Percentiles rank a stretch among this genome's conserved stretches.
phyloP scores from a whole-genome alignment of 345 rosid genomes.

The Citrus cavaleriei region DNA sequence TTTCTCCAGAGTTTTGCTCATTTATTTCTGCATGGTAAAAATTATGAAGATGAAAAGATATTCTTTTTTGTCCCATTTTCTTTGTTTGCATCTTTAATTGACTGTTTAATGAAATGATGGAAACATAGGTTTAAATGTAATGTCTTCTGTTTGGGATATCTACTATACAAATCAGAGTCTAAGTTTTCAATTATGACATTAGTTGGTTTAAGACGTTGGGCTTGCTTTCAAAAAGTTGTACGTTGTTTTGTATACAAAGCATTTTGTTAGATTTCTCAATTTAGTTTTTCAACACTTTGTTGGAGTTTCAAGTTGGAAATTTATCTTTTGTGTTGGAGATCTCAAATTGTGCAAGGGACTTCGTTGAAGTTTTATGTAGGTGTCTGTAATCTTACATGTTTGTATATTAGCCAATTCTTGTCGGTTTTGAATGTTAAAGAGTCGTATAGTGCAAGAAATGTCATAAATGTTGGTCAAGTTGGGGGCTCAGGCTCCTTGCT shows the following conservation, averaged over 20 bases:
- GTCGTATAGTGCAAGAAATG: background rate
- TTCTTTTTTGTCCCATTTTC: background rate
- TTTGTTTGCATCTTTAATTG: background rate
- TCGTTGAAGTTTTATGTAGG: background rate
- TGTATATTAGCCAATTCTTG: background rate
- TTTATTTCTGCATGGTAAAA: slow-evolving; percentile 83
- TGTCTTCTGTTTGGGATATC: background rate
- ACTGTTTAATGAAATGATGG: background rate
- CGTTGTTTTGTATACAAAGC: background rate
- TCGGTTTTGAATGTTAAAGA: background rate
- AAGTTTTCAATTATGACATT: background rate
- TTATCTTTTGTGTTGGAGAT: background rate
- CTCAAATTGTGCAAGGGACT: background rate
- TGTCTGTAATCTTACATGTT: background rate
- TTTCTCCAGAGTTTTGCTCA: slow-evolving; percentile 75
- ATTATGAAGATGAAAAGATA: background rate
- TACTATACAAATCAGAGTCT: background rate
- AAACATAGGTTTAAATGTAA: background rate
- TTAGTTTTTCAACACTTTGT: background rate
- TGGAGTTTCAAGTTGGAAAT: background rate
- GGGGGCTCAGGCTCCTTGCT: background rate
- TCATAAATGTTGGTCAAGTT: background rate
- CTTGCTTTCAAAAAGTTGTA: too few species aligned
- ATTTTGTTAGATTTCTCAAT: background rate
- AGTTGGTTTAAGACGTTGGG: background rate